Conservation (phyloP, 2,329 filamentous ascomycete species). For the Alternaria novae-zelandiae region DNA sequence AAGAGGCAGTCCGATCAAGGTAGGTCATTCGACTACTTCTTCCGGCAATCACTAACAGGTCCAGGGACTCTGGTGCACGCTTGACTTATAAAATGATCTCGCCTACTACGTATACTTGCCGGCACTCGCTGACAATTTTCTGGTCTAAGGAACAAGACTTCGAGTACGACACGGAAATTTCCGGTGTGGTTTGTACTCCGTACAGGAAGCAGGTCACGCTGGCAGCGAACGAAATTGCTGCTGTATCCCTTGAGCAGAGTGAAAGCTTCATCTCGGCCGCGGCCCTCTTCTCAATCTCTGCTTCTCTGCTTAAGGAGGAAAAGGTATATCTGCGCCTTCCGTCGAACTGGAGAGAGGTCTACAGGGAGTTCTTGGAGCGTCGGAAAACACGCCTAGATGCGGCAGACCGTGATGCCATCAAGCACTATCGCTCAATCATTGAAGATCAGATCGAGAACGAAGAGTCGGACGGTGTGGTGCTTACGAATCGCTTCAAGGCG, state of each 20-base stretch:
- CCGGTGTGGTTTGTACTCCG: constrained; percentile 54
- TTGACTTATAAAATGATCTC: constrained; percentile 74
- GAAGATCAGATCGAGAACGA: constrained; percentile 67
- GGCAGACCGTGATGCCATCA: constrained; percentile 71
- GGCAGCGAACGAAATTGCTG: constrained; percentile 76
- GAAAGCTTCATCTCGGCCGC: constrained; percentile 84
- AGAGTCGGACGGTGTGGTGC: constrained; percentile 64
- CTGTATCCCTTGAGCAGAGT: constrained; percentile 79
- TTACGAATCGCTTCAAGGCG: constrained; percentile 74
- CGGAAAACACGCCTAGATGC: constrained; percentile 75
- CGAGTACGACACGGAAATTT: constrained; percentile 52
- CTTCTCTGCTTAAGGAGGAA: constrained; percentile 79
- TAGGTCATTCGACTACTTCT: constrained; percentile 41
- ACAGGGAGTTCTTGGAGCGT: constrained; percentile 75
- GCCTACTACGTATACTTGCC: constrained; percentile 74
- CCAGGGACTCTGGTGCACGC: constrained; percentile 72
- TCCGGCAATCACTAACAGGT: neutral
- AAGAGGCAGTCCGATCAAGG: constrained; percentile 87
- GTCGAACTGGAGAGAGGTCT: constrained; percentile 81
- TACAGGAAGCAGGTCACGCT: constrained; percentile 61
- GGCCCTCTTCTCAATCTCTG: constrained; percentile 82
- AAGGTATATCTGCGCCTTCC: constrained; percentile 82
- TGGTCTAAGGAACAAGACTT: constrained; percentile 79
- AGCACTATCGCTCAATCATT: constrained; percentile 72
- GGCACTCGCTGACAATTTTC: constrained; percentile 73